These are phyloP conservation scores for Mortierella sp. DNA, from an alignment of 371 early-diverging fungal species.

Conservation along the genomic window DNA sequence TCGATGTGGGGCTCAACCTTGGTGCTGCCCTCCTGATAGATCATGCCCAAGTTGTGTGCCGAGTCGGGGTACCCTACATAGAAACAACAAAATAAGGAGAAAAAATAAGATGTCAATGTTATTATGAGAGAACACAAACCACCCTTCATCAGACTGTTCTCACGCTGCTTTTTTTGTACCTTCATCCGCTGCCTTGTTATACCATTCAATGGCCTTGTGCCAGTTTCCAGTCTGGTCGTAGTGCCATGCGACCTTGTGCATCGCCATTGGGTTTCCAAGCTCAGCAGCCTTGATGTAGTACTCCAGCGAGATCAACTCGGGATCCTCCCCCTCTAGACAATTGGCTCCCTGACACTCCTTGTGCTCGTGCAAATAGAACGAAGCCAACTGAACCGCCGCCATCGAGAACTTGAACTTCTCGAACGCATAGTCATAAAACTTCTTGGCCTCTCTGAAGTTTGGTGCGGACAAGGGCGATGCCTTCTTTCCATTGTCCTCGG, in stretches of 20 bases:
- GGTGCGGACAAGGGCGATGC: slow-evolving; percentile 67
- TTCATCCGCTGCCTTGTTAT: slow-evolving; percentile 62
- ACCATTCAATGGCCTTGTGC: slow-evolving; percentile 61
- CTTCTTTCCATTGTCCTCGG: slow-evolving; percentile 51
- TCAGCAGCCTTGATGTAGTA: slow-evolving; percentile 68
- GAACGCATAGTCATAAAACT: slow-evolving; percentile 64
- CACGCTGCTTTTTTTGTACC: slow-evolving; percentile 56
- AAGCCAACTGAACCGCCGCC: slow-evolving; percentile 72
- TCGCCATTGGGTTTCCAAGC: slow-evolving; percentile 68
- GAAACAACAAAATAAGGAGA: not conserved
- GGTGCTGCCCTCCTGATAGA: slow-evolving; percentile 63
- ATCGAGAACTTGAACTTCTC: slow-evolving; percentile 62
- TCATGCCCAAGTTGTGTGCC: slow-evolving; percentile 70
- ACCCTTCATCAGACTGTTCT: no score
- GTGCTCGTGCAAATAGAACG: slow-evolving; percentile 66
- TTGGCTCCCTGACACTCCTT: slow-evolving; percentile 65
- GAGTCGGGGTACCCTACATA: slow-evolving; percentile 66
- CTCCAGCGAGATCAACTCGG: slow-evolving; percentile 60
- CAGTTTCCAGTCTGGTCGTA: slow-evolving; percentile 60
- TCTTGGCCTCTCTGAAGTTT: slow-evolving; percentile 67
- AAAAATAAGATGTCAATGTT: not conserved
- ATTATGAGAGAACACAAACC: no score
- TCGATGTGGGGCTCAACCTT: slow-evolving; percentile 57
- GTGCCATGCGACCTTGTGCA: slow-evolving; percentile 68
- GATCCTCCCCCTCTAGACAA: slow-evolving; percentile 60